phyloP scores from a whole-genome alignment of 192 early-diverging fungal species.

The Allomyces macrogynus region DNA sequence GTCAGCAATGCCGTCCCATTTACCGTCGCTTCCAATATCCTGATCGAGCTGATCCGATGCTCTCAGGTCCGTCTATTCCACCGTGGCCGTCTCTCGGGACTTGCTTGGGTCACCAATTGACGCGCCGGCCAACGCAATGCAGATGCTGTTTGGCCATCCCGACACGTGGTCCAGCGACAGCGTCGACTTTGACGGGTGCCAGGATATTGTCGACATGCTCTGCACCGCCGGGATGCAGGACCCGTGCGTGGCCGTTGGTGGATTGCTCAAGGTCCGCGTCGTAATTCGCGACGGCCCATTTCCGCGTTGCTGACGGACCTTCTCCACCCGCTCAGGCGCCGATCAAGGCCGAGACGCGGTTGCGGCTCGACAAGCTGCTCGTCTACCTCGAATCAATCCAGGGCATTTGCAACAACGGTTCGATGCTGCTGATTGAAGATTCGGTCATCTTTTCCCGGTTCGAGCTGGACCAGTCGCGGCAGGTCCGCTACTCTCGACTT shows the following conservation, averaged over 20 bases:
- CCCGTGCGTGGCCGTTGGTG: slow-evolving; percentile 24
- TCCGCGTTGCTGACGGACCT: too few species aligned
- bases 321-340: slow-evolving; percentile 13
- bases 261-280: slow-evolving; percentile 23
- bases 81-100: too few species aligned
- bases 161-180: slow-evolving; percentile 2
- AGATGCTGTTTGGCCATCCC: slow-evolving; percentile 7
- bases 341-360: slow-evolving; percentile 17
- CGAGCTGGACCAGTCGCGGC: slow-evolving; percentile 28
- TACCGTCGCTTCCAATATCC: background rate
- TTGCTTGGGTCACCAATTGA: too few species aligned
- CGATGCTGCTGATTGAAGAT: slow-evolving; percentile 33
- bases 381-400: slow-evolving; percentile 34
- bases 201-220: slow-evolving; percentile 25
- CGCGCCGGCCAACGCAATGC: too few species aligned
- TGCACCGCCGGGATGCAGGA: slow-evolving; percentile 23
- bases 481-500: slow-evolving; percentile 14
- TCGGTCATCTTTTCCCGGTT: slow-evolving; percentile 28
- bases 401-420: slow-evolving; percentile 37
- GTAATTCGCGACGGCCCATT: background rate
- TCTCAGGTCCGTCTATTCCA: background rate
- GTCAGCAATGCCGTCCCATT: background rate
- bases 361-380: slow-evolving; percentile 38
- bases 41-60: background rate
- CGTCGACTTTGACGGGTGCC: background rate